Evolutionary conservation across 2,329 filamentous ascomycete species (phyloP).

Genomic region (Penicillium sp.): DNA sequence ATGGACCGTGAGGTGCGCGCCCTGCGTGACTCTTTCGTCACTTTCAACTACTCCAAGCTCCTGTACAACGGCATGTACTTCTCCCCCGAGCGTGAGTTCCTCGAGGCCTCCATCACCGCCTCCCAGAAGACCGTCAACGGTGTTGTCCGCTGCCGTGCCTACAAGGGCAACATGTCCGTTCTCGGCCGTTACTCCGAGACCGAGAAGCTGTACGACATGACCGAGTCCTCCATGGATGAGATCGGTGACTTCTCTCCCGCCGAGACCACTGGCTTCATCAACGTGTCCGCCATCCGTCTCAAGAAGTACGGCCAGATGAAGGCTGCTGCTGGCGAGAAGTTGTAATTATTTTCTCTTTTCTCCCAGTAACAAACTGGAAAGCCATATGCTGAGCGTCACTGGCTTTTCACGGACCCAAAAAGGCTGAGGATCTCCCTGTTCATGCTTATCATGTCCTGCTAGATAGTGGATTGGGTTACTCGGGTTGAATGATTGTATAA

Average conservation of each 20-base stretch:
- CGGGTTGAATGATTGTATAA: conserved; percentile 33
- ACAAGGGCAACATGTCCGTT: conserved; percentile 66
- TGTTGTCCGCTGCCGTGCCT: conserved; percentile 63
- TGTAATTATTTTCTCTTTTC: conserved; percentile 25
- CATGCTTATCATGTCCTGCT: conserved; percentile 15
- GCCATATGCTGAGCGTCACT: conserved; percentile 31
- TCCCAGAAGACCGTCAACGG: conserved; percentile 58
- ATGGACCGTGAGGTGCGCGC: conserved; percentile 70
- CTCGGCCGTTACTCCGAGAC: conserved; percentile 61
- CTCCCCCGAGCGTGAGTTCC: conserved; percentile 71
- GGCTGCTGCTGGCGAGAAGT: conserved; percentile 40
- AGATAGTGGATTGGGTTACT: conserved; percentile 18
- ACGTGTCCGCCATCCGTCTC: conserved; percentile 39
- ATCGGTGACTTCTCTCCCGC: conserved; percentile 68
- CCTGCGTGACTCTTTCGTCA: conserved; percentile 72
- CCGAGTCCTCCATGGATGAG: conserved; percentile 71
- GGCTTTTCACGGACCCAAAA: conserved; percentile 18
- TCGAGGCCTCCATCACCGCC: conserved; percentile 52
- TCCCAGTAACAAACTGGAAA: background rate
- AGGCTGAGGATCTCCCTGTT: conserved; percentile 10
- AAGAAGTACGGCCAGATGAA: conserved; percentile 52
- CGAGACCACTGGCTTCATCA: conserved; percentile 68
- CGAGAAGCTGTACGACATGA: conserved; percentile 70
- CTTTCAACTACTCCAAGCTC: conserved; percentile 62
- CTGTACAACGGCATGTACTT: conserved; percentile 56